These are phyloP conservation scores for Neonectria hederae DNA, from an alignment of 2,329 filamentous ascomycete genomes.

Conservation along the genomic window DNA sequence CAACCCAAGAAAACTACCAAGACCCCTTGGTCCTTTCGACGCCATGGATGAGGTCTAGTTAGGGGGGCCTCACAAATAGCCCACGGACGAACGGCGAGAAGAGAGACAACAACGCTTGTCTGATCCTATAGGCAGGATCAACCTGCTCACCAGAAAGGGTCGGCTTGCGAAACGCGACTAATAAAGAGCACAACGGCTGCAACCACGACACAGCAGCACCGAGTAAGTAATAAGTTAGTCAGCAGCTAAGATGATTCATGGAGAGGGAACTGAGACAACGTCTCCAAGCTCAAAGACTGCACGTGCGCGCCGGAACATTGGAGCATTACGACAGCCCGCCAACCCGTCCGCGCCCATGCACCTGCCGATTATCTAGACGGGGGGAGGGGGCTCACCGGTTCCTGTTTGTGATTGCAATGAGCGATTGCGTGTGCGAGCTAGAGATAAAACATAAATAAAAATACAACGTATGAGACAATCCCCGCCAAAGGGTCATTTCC, in stretches of 20 bases:
- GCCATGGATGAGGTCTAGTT: conserved; percentile 3
- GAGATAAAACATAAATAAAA: too few relatives aligned
- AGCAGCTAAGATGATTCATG: too few relatives aligned
- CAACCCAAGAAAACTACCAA: not conserved
- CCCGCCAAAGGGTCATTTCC: not conserved
- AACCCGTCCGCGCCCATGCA: conserved; percentile 13
- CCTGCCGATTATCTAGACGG: not conserved
- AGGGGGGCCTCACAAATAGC: not conserved
- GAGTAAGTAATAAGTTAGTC: not conserved
- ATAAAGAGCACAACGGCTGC: not conserved
- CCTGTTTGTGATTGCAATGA: conserved; percentile 6
- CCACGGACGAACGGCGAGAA: conserved; percentile 8
- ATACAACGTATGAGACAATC: conserved; percentile 21
- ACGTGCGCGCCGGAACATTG: conserved; percentile 7
- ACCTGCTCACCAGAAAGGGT: not conserved
- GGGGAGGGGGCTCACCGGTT: not conserved
- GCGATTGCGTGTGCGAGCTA: conserved; percentile 11
- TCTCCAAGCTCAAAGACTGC: too few relatives aligned
- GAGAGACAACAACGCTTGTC: conserved; percentile 35
- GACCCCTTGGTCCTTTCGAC: conserved; percentile 1
- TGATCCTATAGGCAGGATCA: not conserved
- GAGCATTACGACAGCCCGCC: conserved; percentile 11
- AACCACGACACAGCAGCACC: not conserved
- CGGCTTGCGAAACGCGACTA: conserved; percentile 19
- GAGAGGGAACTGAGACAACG: too few relatives aligned